Evolutionary conservation across 2,329 filamentous ascomycete genomes (phyloP).

Genomic region (Diaporthe caulivora): DNA sequence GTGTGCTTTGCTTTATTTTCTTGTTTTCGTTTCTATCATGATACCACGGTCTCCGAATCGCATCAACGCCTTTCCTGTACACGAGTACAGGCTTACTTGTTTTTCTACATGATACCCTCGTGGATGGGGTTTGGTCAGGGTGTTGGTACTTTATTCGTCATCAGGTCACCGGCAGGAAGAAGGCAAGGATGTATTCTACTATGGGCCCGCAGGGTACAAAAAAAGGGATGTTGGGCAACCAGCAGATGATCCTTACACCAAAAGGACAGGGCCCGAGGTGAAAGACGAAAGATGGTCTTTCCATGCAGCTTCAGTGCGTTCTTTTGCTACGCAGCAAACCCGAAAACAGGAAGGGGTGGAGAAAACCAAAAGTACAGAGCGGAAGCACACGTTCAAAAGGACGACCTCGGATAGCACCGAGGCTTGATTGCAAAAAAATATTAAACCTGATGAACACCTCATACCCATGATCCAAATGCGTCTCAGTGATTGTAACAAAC

Average conservation of each 20-base stretch:
- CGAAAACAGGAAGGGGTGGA: background rate
- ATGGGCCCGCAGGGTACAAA: slow-evolving; percentile 18
- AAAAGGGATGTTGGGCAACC: slow-evolving; percentile 32
- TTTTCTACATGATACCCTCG: slow-evolving; percentile 34
- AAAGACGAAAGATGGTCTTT: slow-evolving; percentile 13
- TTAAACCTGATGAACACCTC: slow-evolving; percentile 32
- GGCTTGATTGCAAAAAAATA: slow-evolving; percentile 33
- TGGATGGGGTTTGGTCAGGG: slow-evolving; percentile 27
- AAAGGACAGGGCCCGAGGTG: slow-evolving; percentile 8
- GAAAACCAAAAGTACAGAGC: slow-evolving; percentile 19
- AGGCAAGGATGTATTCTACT: slow-evolving; percentile 22
- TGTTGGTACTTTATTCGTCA: slow-evolving; percentile 12
- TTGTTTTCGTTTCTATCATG: slow-evolving; percentile 31
- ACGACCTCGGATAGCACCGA: slow-evolving; percentile 8
- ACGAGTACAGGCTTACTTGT: slow-evolving; percentile 19
- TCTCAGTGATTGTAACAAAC: background rate
- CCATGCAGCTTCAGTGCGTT: slow-evolving; percentile 21
- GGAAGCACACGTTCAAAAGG: slow-evolving; percentile 19
- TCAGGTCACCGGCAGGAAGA: slow-evolving; percentile 11
- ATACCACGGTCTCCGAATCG: slow-evolving; percentile 37
- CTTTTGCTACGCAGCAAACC: background rate
- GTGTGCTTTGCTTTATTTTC: slow-evolving; percentile 24
- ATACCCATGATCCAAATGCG: background rate
- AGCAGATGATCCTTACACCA: slow-evolving; percentile 19
- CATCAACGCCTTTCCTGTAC: slow-evolving; percentile 28